Evolutionary conservation across 2,329 filamentous ascomycete species (phyloP), one percentile per base, ranked within the genome.

Genomic region (Neofusicoccum sp.): DNA sequence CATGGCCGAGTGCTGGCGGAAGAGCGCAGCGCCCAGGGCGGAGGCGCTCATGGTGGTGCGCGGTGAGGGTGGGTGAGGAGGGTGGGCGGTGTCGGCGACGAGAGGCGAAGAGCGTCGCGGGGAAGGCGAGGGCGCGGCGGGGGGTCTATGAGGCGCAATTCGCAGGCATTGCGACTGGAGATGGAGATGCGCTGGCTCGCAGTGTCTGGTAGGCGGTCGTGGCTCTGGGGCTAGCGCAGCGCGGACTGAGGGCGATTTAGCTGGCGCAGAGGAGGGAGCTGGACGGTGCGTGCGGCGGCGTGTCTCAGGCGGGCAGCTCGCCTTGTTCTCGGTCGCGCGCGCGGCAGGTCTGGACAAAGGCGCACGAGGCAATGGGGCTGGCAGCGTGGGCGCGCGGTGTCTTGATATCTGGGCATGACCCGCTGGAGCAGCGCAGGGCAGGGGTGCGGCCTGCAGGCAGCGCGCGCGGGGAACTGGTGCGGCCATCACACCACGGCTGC

Each of bases 381-480:
- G 28, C 11, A 36, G 9, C n/a, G 26, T 36, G 49, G 43, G 45
- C 45, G 45, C 24, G 30, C 33, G 45, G 33, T 14, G 49, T 26
- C 49, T 54, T 54, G 49, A 56, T 56, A 56, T 56, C 49, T 41
- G 49, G 49, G 36, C 49, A 54, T 54, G 43, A 47, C 16, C 43
- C 31, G 49, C 33, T 9, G 31, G 31, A n/a, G 14, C 38, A n/a
- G 38, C 38, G 11, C 20, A 20, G 14, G 28, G 20, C 51, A 40
- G 51, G 51, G 51, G 51, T 26, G 36, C n/a, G 28, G 14, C 38
- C 38, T 56, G 51, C 51, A 56, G 38, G 24, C 51, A 49, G 45
- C 45, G n/a, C 45, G 51, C 51, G 51, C 51, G 51, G 51, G 51
- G 51, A 56, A 56, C 51, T 56, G 36, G 51, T 56, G 51, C 51